phyloP scores from a whole-genome alignment of 192 early-diverging fungal genomes.

The Backusella mclennaniae region DNA sequence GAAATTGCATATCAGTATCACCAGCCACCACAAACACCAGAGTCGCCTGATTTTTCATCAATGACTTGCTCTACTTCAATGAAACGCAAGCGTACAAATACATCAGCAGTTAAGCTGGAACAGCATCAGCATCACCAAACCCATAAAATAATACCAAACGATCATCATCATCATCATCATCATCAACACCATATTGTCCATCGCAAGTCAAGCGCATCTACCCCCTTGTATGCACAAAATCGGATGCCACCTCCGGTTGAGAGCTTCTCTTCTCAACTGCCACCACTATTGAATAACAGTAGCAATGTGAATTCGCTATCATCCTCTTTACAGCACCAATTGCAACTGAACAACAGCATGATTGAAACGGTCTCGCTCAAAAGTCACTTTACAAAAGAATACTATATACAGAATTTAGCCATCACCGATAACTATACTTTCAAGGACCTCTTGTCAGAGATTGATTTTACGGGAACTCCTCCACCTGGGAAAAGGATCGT shows the following conservation, averaged over 20 bases:
- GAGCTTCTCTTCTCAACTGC: slow-evolving; percentile 12
- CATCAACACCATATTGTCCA: background rate
- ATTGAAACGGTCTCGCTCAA: slow-evolving; percentile 32
- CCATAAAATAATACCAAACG: background rate
- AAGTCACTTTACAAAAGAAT: slow-evolving; percentile 2
- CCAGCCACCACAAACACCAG: background rate
- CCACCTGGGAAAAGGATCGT: slow-evolving; percentile 40
- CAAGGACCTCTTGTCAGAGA: slow-evolving; percentile 26
- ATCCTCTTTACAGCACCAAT: background rate
- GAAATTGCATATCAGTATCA: slow-evolving; percentile 16
- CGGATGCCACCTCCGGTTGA: background rate
- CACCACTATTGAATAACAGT: background rate
- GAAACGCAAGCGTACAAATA: slow-evolving; percentile 19
- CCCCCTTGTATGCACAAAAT: slow-evolving; percentile 3
- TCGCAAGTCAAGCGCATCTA: slow-evolving; percentile 11
- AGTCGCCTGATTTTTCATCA: slow-evolving; percentile 12
- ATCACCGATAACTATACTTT: slow-evolving; percentile 37
- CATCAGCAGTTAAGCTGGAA: background rate
- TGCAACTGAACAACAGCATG: background rate
- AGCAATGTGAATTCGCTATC: background rate
- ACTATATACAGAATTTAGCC: slow-evolving; percentile 34
- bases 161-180: background rate
- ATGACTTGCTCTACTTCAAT: slow-evolving; percentile 26
- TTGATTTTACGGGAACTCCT: slow-evolving; percentile 26
- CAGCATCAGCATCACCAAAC: background rate